phyloP scores from a whole-genome alignment of 495 filamentous ascomycete species.

The Lasiosphaeria miniovina region DNA sequence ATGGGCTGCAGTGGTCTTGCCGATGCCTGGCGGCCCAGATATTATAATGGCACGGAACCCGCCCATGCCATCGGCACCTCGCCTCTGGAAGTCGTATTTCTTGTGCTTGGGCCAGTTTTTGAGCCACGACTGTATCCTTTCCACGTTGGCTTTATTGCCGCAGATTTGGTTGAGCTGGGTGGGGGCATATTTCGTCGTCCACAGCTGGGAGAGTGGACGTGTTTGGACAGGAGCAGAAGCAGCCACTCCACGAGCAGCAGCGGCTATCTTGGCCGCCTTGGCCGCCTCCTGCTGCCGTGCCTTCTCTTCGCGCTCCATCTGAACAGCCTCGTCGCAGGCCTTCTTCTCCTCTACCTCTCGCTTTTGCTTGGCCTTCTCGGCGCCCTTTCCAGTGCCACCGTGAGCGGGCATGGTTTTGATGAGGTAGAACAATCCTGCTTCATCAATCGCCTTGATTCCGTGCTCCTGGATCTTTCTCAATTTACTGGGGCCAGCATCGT shows the following conservation, averaged over 20 bases:
- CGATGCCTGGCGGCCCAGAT: slow-evolving; percentile 92
- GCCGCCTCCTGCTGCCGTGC: slow-evolving; percentile 48
- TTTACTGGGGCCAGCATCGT: slow-evolving; percentile 91
- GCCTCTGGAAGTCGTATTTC: slow-evolving; percentile 70
- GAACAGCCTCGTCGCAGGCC: slow-evolving; percentile 68
- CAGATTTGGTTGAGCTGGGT: slow-evolving; percentile 81
- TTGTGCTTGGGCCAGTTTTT: slow-evolving; percentile 72
- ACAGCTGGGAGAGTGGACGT: slow-evolving; percentile 65
- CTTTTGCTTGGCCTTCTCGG: slow-evolving; percentile 77
- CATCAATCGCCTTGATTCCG: slow-evolving; percentile 85
- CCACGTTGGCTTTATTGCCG: slow-evolving; percentile 88
- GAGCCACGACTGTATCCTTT: slow-evolving; percentile 86
- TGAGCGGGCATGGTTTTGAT: slow-evolving; percentile 80
- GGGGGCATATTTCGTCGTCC: slow-evolving; percentile 96
- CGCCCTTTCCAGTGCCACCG: slow-evolving; percentile 84
- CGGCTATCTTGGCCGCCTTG: slow-evolving; percentile 45
- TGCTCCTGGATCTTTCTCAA: slow-evolving; percentile 77
- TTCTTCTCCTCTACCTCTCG: slow-evolving; percentile 77
- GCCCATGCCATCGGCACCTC: slow-evolving; percentile 79
- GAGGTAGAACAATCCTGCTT: slow-evolving; percentile 85
- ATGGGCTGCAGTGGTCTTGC: slow-evolving; percentile 96
- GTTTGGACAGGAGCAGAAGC: slow-evolving; percentile 35
- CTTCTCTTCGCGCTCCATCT: slow-evolving; percentile 72
- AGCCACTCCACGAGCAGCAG: slow-evolving; percentile 38
- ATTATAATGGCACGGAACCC: slow-evolving; percentile 81